These are phyloP conservation scores for Elsinoe arachidis DNA, from an alignment of 2,329 filamentous ascomycete genomes.

Conservation along the genomic window DNA sequence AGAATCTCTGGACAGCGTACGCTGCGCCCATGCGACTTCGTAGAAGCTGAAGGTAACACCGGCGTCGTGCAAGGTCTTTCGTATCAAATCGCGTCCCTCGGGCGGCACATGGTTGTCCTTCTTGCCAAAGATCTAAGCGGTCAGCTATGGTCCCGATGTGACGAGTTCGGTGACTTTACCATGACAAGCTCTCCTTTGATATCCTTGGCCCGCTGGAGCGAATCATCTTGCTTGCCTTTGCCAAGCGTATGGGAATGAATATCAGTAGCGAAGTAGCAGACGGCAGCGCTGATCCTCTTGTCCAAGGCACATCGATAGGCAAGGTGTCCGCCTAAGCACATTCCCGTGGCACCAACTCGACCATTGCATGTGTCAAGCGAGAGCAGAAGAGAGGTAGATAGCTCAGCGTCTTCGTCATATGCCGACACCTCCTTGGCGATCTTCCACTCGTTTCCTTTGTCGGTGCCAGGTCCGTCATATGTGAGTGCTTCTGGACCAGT, in stretches of 20 bases:
- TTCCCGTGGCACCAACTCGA: constrained; percentile 68
- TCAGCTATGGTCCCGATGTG: neutral
- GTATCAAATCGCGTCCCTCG: constrained; percentile 72
- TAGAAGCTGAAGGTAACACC: constrained; percentile 72
- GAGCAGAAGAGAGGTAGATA: constrained; percentile 35
- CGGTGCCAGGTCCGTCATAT: constrained; percentile 82
- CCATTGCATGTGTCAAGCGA: constrained; percentile 54
- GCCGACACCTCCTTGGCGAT: constrained; percentile 72
- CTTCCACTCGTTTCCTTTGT: constrained; percentile 80
- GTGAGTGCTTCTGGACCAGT: constrained; percentile 72
- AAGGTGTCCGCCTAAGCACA: constrained; percentile 90
- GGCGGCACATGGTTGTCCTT: constrained; percentile 84
- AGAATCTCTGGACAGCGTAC: constrained; percentile 32
- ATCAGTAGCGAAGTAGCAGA: constrained; percentile 90
- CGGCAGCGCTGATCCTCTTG: constrained; percentile 62
- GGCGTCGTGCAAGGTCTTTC: constrained; percentile 68
- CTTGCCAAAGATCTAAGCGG: constrained; percentile 67
- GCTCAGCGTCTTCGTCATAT: constrained; percentile 58
- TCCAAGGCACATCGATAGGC: constrained; percentile 68
- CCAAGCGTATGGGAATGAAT: constrained; percentile 74
- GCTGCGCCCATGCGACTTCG: constrained; percentile 88
- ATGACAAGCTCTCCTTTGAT: constrained; percentile 74
- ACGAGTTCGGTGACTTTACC: constrained; percentile 31
- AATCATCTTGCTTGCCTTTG: constrained; percentile 55
- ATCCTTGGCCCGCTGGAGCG: constrained; percentile 50